Conservation (phyloP, 768 basidiomycete genomes). For the Imleria badia region DNA sequence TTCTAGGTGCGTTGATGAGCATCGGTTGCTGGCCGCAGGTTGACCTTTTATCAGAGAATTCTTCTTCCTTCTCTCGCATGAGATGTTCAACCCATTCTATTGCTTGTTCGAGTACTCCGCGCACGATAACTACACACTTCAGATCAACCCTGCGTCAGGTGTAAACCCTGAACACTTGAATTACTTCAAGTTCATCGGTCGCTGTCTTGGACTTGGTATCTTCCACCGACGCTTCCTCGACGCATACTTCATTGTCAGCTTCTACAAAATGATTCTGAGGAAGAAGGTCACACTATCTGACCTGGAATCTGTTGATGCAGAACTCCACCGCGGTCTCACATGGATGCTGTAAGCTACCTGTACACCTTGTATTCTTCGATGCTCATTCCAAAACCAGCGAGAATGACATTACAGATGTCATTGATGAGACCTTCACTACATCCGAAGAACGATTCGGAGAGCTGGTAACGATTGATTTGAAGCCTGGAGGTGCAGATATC, state of each 20-base stretch:
- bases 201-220: slow-evolving; percentile 92
- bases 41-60: slow-evolving; percentile 71
- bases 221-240: slow-evolving; percentile 99
- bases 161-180: slow-evolving; percentile 99
- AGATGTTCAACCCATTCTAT: slow-evolving; percentile 99
- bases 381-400: slow-evolving; percentile 53
- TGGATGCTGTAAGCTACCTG: slow-evolving; percentile 89
- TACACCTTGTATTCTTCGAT: background rate
- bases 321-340: slow-evolving; percentile 89
- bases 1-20: slow-evolving; percentile 63
- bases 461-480: slow-evolving; percentile 95
- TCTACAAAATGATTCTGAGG: slow-evolving; percentile 99
- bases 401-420: slow-evolving; percentile 97
- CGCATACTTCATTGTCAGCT: slow-evolving; percentile 98
- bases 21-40: background rate
- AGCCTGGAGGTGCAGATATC: slow-evolving; percentile 80
- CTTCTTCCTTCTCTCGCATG: slow-evolving; percentile 99
- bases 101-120: slow-evolving; percentile 99
- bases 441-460: slow-evolving; percentile 98
- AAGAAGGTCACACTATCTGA: slow-evolving; percentile 95
- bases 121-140: slow-evolving; percentile 99
- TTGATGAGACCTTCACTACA: slow-evolving; percentile 97
- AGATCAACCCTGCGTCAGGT: slow-evolving; percentile 97
- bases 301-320: slow-evolving; percentile 95
- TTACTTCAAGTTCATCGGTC: slow-evolving; percentile 99